Percentiles rank a stretch among this genome's conserved stretches.
Conservation (phyloP, 116 monocot genomes). For the Dioscorea cayenensis region DNA sequence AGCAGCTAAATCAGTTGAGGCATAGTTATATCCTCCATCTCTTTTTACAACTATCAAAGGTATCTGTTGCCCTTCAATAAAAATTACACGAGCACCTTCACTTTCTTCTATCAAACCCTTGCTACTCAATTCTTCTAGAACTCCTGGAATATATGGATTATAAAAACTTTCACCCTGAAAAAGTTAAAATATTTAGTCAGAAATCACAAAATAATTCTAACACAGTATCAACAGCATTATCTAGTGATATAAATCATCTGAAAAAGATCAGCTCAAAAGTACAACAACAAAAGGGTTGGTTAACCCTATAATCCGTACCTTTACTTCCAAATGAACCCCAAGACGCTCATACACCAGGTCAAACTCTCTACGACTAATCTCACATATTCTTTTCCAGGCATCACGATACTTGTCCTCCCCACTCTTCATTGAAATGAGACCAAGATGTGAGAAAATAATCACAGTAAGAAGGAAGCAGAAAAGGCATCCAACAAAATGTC, state of each 20-base stretch:
- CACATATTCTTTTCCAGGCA: constrained; percentile 91
- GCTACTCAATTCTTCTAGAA: constrained; percentile 46
- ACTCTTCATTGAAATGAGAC: constrained; percentile 32
- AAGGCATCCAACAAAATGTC: background rate
- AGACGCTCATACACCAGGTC: constrained; percentile 72
- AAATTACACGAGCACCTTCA: constrained; percentile 83
- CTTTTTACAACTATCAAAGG: constrained; percentile 95
- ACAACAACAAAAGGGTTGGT: background rate
- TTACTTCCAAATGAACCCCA: constrained; percentile 69
- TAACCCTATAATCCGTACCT: constrained; percentile 30
- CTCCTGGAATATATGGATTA: constrained; percentile 68
- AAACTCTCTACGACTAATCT: constrained; percentile 84
- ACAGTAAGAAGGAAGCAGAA: background rate
- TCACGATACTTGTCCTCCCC: constrained; percentile 63
- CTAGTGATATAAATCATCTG: background rate
- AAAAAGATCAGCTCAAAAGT: background rate
- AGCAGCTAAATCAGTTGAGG: constrained; percentile 93
- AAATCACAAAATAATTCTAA: too few species aligned
- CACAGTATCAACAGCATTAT: too few species aligned
- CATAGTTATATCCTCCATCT: constrained; percentile 95
- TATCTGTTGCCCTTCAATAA: constrained; percentile 65
- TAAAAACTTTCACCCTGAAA: constrained; percentile 95
- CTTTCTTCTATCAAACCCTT: constrained; percentile 80
- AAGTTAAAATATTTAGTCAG: constrained; percentile 8
- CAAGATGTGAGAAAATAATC: background rate